Evolutionary conservation across 768 basidiomycete species (phyloP).

Genomic region (Termitomyces sp.): DNA sequence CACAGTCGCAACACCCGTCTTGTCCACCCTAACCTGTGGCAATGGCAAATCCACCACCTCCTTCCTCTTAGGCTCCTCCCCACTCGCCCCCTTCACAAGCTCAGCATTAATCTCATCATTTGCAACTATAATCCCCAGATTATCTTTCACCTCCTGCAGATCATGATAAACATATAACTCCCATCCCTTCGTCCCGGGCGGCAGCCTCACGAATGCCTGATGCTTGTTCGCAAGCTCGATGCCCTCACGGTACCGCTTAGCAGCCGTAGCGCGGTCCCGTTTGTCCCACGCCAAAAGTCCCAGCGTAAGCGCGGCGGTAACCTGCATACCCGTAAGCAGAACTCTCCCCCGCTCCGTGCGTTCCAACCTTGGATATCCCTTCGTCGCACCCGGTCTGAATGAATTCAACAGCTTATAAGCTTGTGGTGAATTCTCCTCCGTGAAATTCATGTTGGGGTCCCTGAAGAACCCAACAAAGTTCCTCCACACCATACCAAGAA

Average conservation of each 20-base stretch:
- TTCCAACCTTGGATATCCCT: constrained; percentile 20
- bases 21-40: constrained; percentile 18
- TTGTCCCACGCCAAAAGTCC: constrained; percentile 31
- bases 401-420: constrained; percentile 27
- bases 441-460: constrained; percentile 19
- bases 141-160: constrained; percentile 19
- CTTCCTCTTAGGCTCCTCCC: constrained; percentile 17
- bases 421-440: constrained; percentile 23
- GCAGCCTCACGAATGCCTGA: constrained; percentile 14
- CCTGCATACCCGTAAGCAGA: constrained; percentile 31
- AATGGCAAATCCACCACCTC: constrained; percentile 20
- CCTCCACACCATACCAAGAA: constrained; percentile 24
- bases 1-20: constrained; percentile 14
- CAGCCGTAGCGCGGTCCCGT: constrained; percentile 27
- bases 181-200: constrained; percentile 18
- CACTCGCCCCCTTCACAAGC: constrained; percentile 4
- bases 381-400: constrained; percentile 22
- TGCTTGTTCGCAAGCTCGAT: constrained; percentile 27
- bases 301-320: constrained; percentile 25
- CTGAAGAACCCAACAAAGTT: constrained; percentile 29
- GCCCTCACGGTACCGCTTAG: constrained; percentile 30
- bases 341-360: constrained; percentile 19
- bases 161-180: constrained; percentile 22
- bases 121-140: constrained; percentile 22
- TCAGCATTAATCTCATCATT: constrained; percentile 22